phyloP scores from a whole-genome alignment of 169 alveolate species.

The Eimeria brunetti region DNA sequence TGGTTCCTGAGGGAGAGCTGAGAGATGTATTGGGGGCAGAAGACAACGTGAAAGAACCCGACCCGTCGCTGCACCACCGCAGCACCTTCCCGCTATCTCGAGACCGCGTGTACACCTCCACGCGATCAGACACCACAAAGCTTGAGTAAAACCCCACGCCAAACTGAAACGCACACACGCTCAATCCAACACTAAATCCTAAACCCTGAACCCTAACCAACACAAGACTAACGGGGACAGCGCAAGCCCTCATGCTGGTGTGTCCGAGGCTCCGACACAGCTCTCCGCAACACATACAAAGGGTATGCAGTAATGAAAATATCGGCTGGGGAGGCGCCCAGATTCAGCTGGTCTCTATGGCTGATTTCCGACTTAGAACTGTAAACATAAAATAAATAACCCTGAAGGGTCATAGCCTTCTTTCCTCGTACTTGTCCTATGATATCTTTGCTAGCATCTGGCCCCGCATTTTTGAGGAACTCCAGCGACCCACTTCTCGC shows the following conservation, averaged over 20 bases:
- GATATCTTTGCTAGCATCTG: conserved; percentile 84
- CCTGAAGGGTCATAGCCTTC: not conserved
- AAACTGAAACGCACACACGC: conserved; percentile 89
- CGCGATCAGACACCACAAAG: conserved; percentile 99
- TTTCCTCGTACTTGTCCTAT: conserved; percentile 72
- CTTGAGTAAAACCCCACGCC: conserved; percentile 99
- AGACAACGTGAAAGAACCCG: conserved; percentile 96
- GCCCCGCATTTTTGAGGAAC: conserved; percentile 88
- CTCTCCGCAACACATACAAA: not conserved
- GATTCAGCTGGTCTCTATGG: not conserved
- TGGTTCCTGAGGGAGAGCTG: conserved; percentile 93
- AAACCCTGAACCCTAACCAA: not conserved
- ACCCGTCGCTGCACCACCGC: conserved; percentile 99
- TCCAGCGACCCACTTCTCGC: conserved; percentile 99
- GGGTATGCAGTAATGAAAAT: not conserved
- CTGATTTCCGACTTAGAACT: not conserved
- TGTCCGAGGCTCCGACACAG: not conserved
- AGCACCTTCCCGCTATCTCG: conserved; percentile 91
- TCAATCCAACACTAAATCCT: not conserved
- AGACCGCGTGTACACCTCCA: conserved; percentile 96
- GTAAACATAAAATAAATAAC: not conserved
- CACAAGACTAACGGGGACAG: not conserved
- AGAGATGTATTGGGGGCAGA: conserved; percentile 68
- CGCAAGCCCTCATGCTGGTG: not conserved
- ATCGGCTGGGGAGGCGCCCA: no score